Percentiles rank a stretch among this genome's conserved stretches.
phyloP scores from a whole-genome alignment of 2,329 filamentous ascomycete genomes.

The Shiraia sp. region DNA sequence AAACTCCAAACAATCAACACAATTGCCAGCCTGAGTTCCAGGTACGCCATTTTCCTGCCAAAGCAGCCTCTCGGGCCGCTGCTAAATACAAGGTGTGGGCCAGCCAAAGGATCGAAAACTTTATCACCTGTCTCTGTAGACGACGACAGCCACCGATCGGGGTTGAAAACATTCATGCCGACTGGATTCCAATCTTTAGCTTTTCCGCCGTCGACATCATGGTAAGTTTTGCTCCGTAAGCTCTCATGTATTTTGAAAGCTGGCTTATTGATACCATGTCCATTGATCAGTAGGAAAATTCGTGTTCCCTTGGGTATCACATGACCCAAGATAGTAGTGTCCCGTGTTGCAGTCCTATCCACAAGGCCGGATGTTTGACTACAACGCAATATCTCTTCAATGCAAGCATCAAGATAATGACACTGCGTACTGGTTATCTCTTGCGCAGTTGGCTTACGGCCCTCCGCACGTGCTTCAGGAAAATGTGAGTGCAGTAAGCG shows the following conservation, averaged over 20 bases:
- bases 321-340: constrained; percentile 49
- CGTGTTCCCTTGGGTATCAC: constrained; percentile 47
- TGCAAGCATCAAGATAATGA: constrained; percentile 49
- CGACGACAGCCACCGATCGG: constrained; percentile 46
- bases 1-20: constrained; percentile 28
- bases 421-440: constrained; percentile 38
- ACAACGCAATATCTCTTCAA: constrained; percentile 48
- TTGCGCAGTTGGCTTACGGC: constrained; percentile 28
- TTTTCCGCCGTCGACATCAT: constrained; percentile 23
- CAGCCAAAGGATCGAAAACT: constrained; percentile 23
- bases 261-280: constrained; percentile 11
- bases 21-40: constrained; percentile 33
- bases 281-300: constrained; percentile 32
- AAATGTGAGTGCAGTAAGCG: constrained; percentile 32
- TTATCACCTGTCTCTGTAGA: constrained; percentile 1
- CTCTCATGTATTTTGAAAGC: constrained; percentile 28
- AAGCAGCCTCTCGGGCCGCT: constrained; percentile 29
- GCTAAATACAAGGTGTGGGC: constrained; percentile 31
- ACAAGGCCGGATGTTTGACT: constrained; percentile 26
- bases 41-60: constrained; percentile 29
- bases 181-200: constrained; percentile 25
- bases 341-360: constrained; percentile 38
- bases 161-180: constrained; percentile 41
- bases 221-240: constrained; percentile 35
- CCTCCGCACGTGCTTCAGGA: constrained; percentile 12